Evolutionary conservation across 495 filamentous ascomycete genomes (phyloP).

Genomic region (Lasiosphaeria miniovina): DNA sequence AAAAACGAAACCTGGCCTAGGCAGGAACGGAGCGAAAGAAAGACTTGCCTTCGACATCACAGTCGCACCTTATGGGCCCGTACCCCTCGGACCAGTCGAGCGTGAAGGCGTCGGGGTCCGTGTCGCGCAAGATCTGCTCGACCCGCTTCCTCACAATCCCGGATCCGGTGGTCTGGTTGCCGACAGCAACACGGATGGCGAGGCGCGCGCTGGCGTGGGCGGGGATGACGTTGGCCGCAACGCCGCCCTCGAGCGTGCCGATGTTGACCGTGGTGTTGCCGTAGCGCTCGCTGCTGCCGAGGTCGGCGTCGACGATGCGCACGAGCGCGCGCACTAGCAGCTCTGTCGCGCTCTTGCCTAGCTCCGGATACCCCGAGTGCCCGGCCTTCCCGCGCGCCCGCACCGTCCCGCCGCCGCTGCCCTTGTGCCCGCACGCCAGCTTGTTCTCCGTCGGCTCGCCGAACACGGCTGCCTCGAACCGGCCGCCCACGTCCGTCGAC

Average conservation of each 20-base stretch:
- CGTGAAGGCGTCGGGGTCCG: constrained; percentile 56
- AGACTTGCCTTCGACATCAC: constrained; percentile 65
- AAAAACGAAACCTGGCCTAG: background rate
- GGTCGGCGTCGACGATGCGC: constrained; percentile 57
- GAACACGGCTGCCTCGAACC: constrained; percentile 67
- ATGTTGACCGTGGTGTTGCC: constrained; percentile 88
- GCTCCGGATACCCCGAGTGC: constrained; percentile 86
- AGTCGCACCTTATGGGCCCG: constrained; percentile 70
- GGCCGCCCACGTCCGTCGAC: constrained; percentile 48
- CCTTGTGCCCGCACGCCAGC: constrained; percentile 89
- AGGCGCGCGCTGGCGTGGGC: constrained; percentile 64
- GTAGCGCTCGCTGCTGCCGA: constrained; percentile 72
- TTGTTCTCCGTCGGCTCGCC: constrained; percentile 87
- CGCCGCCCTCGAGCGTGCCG: constrained; percentile 72
- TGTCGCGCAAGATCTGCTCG: constrained; percentile 53
- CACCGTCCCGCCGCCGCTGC: constrained; percentile 62
- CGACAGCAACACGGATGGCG: constrained; percentile 70
- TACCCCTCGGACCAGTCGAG: constrained; percentile 61
- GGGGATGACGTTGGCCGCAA: constrained; percentile 86
- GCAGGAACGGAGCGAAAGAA: background rate
- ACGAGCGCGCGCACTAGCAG: constrained; percentile 66
- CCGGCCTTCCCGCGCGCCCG: constrained; percentile 70
- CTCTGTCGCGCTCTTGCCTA: constrained; percentile 76
- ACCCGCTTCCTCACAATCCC: constrained; percentile 55
- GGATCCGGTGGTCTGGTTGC: constrained; percentile 54